These are phyloP conservation scores for Aspergillus neoniger DNA, from an alignment of 2,329 filamentous ascomycete species.

Conservation along the genomic window DNA sequence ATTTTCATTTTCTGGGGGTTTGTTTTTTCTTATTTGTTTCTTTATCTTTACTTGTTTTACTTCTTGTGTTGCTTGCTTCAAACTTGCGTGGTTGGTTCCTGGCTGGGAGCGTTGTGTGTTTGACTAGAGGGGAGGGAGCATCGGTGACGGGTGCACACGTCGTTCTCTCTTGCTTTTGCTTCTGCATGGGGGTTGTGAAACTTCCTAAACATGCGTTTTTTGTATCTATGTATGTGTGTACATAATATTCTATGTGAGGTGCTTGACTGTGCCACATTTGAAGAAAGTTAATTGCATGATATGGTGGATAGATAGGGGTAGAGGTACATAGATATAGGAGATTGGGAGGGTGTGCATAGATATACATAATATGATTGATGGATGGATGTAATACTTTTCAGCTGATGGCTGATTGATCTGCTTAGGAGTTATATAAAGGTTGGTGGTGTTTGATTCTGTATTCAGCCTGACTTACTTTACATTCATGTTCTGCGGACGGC, in stretches of 20 bases:
- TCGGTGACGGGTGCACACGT: background rate
- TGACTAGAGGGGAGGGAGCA: constrained; percentile 8
- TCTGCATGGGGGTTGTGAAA: background rate
- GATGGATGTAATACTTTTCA: no score
- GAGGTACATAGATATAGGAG: no score
- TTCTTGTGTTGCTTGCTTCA: constrained; percentile 1
- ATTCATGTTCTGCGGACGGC: no score
- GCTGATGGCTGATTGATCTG: no score
- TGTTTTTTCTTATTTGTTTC: constrained; percentile 2
- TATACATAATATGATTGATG: no score
- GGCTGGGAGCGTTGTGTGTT: constrained; percentile 6
- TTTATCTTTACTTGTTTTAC: background rate
- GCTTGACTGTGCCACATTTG: background rate
- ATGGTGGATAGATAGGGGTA: no score
- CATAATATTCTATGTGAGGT: constrained; percentile 14
- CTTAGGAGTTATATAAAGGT: no score
- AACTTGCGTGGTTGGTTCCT: background rate
- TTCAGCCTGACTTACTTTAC: no score
- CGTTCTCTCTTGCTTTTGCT: background rate
- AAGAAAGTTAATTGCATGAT: background rate
- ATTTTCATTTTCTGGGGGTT: background rate
- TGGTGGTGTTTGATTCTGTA: no score
- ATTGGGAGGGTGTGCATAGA: no score
- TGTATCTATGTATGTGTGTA: constrained; percentile 15
- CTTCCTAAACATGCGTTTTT: background rate